phyloP scores from a whole-genome alignment of 164 flowering plant genomes.

The Magnolia kwangsiensis region DNA sequence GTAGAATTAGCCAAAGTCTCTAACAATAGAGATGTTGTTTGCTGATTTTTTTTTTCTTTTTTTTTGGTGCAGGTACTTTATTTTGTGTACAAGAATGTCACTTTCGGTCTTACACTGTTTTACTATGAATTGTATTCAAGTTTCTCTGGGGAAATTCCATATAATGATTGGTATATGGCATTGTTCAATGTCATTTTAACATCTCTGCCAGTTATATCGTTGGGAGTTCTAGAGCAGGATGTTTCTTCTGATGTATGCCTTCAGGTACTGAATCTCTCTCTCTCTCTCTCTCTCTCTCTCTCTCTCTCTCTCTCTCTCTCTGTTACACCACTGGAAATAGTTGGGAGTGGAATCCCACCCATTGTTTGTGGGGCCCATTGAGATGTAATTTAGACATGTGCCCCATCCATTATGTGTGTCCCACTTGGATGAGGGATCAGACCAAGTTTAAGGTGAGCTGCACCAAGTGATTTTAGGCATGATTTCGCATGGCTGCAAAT shows the following conservation, averaged over 20 bases:
- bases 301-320: conserved; percentile 5
- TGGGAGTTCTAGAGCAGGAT: conserved; percentile 68
- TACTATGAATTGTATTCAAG: conserved; percentile 45
- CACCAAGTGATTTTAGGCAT: too few species aligned
- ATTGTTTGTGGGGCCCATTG: too few species aligned
- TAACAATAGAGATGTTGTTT: not conserved
- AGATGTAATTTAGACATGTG: too few species aligned
- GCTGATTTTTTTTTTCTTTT: not conserved
- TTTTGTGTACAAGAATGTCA: conserved; percentile 60
- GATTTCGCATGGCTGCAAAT: too few species aligned
- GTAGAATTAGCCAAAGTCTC: not conserved
- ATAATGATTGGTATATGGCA: conserved; percentile 60
- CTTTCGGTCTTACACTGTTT: conserved; percentile 63
- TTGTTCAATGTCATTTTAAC: conserved; percentile 57
- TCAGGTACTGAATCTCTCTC: conserved; percentile 32
- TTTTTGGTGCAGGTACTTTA: conserved; percentile 41
- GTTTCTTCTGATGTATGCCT: conserved; percentile 60
- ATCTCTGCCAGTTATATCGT: conserved; percentile 57
- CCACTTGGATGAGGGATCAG: too few species aligned
- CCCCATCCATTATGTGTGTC: too few species aligned
- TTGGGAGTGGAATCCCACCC: too few species aligned
- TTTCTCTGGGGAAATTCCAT: conserved; percentile 45
- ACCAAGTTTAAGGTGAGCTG: too few species aligned
- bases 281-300: conserved; percentile 3
- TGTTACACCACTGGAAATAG: too few species aligned